Percentiles rank a stretch among this genome's conserved stretches.
Evolutionary conservation across 345 rosid genomes (phyloP).

Genomic region (Orychophragmus violaceus): DNA sequence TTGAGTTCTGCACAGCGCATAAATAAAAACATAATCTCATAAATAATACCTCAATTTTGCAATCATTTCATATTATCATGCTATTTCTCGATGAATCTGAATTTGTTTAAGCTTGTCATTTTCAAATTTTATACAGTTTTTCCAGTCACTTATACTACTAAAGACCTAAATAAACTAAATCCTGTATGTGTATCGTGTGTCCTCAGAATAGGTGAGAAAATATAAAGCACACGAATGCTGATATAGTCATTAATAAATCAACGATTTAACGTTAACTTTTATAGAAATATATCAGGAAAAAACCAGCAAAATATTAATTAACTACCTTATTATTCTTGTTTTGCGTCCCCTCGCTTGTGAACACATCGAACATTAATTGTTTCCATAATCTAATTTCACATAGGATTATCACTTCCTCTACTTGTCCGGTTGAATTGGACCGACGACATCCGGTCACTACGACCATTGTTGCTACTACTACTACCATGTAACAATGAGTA

Average conservation of each 20-base stretch:
- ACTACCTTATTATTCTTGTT: neutral
- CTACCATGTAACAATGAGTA: conserved; percentile 32
- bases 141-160: neutral
- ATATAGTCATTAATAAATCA: neutral
- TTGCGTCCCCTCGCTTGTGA: conserved; percentile 2
- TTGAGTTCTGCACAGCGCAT: neutral
- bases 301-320: neutral
- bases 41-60: neutral
- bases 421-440: conserved; percentile 14
- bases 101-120: neutral
- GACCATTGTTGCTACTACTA: conserved; percentile 8
- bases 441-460: conserved; percentile 9
- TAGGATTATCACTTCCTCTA: conserved; percentile 19
- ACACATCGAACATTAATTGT: conserved; percentile 11
- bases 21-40: neutral
- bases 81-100: neutral
- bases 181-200: neutral
- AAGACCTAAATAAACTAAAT: neutral
- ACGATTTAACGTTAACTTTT: neutral
- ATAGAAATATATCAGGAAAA: neutral
- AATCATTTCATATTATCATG: neutral
- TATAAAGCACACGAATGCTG: conserved; percentile 1
- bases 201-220: neutral
- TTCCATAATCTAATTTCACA: conserved; percentile 16
- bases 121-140: neutral